phyloP scores from a whole-genome alignment of 139 green algal species.

The Raphidocelis subcapitata region DNA sequence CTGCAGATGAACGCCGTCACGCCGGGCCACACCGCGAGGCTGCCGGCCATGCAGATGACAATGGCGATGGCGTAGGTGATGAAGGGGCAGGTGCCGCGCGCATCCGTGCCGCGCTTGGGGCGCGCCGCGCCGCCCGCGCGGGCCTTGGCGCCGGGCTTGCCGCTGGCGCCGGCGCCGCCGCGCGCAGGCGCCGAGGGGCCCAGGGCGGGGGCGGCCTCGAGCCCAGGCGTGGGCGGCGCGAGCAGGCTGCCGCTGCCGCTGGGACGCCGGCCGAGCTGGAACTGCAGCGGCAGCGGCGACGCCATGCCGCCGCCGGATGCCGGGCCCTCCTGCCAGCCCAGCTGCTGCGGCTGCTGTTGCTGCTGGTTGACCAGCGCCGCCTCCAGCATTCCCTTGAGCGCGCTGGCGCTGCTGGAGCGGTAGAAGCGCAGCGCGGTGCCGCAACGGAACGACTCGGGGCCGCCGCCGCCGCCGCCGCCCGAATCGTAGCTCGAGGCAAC shows the following conservation, averaged over 20 bases:
- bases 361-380: neutral
- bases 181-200: too few relatives aligned
- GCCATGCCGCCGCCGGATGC: neutral
- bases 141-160: too few relatives aligned
- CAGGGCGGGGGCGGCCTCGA: too few relatives aligned
- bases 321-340: neutral
- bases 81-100: slow-evolving; percentile 10
- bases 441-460: neutral
- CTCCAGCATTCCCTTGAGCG: too few relatives aligned
- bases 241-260: neutral
- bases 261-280: neutral
- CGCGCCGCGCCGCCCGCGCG: too few relatives aligned
- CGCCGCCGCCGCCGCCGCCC: neutral
- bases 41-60: slow-evolving; percentile 20
- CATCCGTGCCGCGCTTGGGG: neutral
- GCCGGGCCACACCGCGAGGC: slow-evolving; percentile 33
- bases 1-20: slow-evolving; percentile 42
- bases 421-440: neutral
- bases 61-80: slow-evolving; percentile 21
- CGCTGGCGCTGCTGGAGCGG: too few relatives aligned
- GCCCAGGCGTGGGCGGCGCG: too few relatives aligned
- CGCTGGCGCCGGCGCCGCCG: too few relatives aligned
- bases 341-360: slow-evolving; percentile 9
- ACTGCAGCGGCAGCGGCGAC: neutral
- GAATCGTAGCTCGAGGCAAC: too few relatives aligned